Base-by-base conservation (phyloP, 208 protist species). In the Tritrichomonas foetus region DNA sequence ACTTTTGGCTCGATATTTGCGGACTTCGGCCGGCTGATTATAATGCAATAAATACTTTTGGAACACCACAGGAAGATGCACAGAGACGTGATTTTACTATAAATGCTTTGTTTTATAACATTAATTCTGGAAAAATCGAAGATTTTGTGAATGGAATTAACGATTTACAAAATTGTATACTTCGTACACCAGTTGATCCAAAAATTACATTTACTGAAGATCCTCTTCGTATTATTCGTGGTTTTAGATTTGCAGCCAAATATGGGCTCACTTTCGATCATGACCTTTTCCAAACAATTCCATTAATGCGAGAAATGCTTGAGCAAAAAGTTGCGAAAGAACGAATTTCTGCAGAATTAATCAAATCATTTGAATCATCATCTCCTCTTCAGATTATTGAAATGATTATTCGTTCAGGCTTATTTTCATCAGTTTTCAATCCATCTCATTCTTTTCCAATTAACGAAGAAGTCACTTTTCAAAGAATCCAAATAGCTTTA, bases 31-130 rank as follows among this genome's bases (percentile, higher is more conserved):
- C 14, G 0, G 41, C 33, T n/a, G 64, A 69, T 69, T 69, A n/a
- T n/a, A 69, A 69, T 30, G 64, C 30, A 49, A n/a, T n/a, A n/a
- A 55, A 49, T 22, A 47, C 25, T 61, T 25, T 96, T 47, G 97
- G 97, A 49, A 97, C 97, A 49, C 78, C 97, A 25, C 0, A 84
- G n/a, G 96, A 99, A 93, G 99, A 99, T 95, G 98, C 98, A 8
- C 84, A 96, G 39, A 95, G 98, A n/a, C 96, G 99, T 44, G 99
- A 99, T 96, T 98, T 99, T 94, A 99, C 98, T 30, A 97, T 99
- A 61, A 99, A 99, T 95, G 95, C 98, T 27, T 96, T 99, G 13
- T 99, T 99, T 94, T 99, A 99, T 94, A 99, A 99, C 95, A 96
- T 99, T 30, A 97, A 98, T 95, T 97, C 95, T 20, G 95, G 95